These are phyloP conservation scores for Omphalotus guepiniiformis DNA, from an alignment of 768 basidiomycete species.

Conservation along the genomic window DNA sequence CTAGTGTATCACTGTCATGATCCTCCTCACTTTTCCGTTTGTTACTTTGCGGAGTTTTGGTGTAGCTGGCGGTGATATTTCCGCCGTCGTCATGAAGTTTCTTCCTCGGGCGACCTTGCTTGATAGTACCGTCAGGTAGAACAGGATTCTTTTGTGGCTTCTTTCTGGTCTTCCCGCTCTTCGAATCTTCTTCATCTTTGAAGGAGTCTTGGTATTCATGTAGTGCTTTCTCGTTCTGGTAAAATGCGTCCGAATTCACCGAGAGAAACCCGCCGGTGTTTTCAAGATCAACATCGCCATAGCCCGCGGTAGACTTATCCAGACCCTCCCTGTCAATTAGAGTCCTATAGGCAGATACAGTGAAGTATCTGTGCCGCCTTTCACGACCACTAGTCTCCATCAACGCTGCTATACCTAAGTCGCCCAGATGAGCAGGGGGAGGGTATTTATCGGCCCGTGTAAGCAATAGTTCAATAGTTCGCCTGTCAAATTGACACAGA, in stretches of 20 bases:
- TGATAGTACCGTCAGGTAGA: slow-evolving; percentile 46
- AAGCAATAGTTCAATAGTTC: slow-evolving; percentile 80
- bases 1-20: slow-evolving; percentile 8
- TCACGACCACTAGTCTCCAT: slow-evolving; percentile 86
- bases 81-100: slow-evolving; percentile 14
- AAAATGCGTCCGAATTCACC: slow-evolving; percentile 50
- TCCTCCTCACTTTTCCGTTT: slow-evolving; percentile 7
- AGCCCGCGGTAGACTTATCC: slow-evolving; percentile 42
- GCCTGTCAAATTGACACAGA: slow-evolving; percentile 70
- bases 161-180: slow-evolving; percentile 21
- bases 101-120: slow-evolving; percentile 58
- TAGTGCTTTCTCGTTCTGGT: slow-evolving; percentile 38
- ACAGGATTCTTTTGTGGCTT: slow-evolving; percentile 45
- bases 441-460: slow-evolving; percentile 58
- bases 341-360: slow-evolving; percentile 59
- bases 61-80: slow-evolving; percentile 9
- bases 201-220: slow-evolving; percentile 46
- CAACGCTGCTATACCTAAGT: slow-evolving; percentile 63
- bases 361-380: slow-evolving; percentile 82
- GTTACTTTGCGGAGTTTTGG: too few species aligned
- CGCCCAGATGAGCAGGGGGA: slow-evolving; percentile 68
- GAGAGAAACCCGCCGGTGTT: slow-evolving; percentile 52
- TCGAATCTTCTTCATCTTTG: slow-evolving; percentile 30
- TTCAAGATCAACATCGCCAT: slow-evolving; percentile 42
- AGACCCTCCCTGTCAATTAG: slow-evolving; percentile 65